These are phyloP conservation scores for Kokia cookei DNA, from an alignment of 441 rosid species.

Conservation along the genomic window DNA sequence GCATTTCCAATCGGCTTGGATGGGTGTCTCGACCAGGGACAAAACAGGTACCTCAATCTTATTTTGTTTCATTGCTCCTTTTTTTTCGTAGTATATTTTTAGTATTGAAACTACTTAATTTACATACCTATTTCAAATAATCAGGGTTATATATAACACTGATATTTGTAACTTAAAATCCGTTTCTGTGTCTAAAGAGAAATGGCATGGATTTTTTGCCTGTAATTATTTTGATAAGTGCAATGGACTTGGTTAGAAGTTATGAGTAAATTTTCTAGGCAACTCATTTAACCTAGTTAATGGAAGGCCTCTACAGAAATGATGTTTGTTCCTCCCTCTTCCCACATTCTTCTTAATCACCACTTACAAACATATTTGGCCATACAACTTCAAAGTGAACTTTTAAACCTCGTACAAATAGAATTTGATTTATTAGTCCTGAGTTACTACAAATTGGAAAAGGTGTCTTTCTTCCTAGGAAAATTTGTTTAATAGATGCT, in stretches of 20 bases:
- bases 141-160: not conserved
- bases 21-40: constrained; percentile 80
- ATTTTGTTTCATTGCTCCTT: not conserved
- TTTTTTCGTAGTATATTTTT: not conserved
- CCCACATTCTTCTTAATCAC: not conserved
- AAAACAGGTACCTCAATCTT: constrained; percentile 40
- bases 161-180: not conserved
- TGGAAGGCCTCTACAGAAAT: not conserved
- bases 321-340: not conserved
- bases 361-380: not conserved
- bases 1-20: constrained; percentile 89
- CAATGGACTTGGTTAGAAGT: not conserved
- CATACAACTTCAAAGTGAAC: not conserved
- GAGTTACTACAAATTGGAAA: not conserved
- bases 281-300: not conserved
- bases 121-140: not conserved
- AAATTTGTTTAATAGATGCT: not conserved
- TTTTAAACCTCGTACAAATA: not conserved
- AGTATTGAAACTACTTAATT: not conserved
- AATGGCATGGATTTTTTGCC: not conserved
- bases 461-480: not conserved
- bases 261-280: not conserved
- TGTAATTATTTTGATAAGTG: not conserved
- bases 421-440: not conserved
- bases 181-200: not conserved